phyloP scores from a whole-genome alignment of 371 early-diverging fungal genomes.

The Thermomucor indicae-seudaticae region DNA sequence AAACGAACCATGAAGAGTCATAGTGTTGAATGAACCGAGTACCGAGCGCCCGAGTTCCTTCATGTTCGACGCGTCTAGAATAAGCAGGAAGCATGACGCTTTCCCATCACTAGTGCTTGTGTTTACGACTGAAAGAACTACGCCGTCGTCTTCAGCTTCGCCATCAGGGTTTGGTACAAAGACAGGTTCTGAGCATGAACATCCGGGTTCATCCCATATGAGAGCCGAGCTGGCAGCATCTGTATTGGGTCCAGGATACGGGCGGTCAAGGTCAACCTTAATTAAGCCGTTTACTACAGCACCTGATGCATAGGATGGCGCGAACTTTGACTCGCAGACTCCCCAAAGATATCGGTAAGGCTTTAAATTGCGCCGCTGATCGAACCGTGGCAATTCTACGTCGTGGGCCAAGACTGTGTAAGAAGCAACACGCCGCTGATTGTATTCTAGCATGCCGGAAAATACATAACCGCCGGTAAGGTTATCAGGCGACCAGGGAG shows the following conservation, averaged over 20 bases:
- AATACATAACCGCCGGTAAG: slow-evolving; percentile 8
- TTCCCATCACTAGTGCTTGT: slow-evolving; percentile 22
- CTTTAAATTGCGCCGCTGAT: slow-evolving; percentile 37
- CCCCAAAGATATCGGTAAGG: slow-evolving; percentile 58
- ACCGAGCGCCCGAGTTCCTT: slow-evolving; percentile 54
- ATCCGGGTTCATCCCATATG: slow-evolving; percentile 49
- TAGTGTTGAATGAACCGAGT: slow-evolving; percentile 37
- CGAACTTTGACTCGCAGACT: slow-evolving; percentile 43
- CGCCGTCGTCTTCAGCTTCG: slow-evolving; percentile 62
- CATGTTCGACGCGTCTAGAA: slow-evolving; percentile 58
- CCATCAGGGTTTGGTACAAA: slow-evolving; percentile 55
- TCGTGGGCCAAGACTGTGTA: slow-evolving; percentile 41
- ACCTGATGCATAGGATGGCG: slow-evolving; percentile 42
- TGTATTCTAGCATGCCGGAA: slow-evolving; percentile 18
- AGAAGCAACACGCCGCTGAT: slow-evolving; percentile 38
- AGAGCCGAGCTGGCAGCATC: slow-evolving; percentile 22
- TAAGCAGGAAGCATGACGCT: slow-evolving; percentile 52
- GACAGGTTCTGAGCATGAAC: slow-evolving; percentile 67
- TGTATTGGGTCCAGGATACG: slow-evolving; percentile 27
- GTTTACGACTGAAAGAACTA: slow-evolving; percentile 56
- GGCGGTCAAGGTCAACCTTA: slow-evolving; percentile 48
- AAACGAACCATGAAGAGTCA: slow-evolving; percentile 45
- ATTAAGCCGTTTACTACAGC: slow-evolving; percentile 50
- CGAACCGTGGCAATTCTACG: slow-evolving; percentile 60
- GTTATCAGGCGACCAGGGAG: slow-evolving; percentile 6